Evolutionary conservation across 2,329 filamentous ascomycete species (phyloP), one percentile per base, ranked within the genome.

Genomic region (Truncatella angustata): DNA sequence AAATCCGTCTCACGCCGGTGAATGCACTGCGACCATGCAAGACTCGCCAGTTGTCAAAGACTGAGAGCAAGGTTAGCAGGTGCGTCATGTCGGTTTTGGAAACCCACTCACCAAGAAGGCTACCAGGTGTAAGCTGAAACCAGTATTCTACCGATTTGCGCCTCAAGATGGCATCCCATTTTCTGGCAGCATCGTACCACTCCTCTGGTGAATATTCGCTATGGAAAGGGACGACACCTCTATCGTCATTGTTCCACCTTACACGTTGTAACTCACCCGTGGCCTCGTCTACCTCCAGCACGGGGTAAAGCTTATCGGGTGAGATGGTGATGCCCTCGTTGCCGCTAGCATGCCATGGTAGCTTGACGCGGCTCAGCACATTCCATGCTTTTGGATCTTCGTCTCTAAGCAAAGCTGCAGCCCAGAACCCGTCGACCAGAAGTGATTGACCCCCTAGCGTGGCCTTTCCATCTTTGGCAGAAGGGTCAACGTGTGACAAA

Each of bases 41-140:
- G 30, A 97, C 88, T 54, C 94, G 82, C 91, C 93, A 97, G 65
- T 99, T 97, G 66, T 99, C 90, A 68, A 99, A 97, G 43, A 97
- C 88, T 89, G 60, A 10, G 34, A 43, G 18, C 18, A 52, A 40
- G 20, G 7, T 16, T 23, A n/a, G 4, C 3, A 18, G 20, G 12
- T 5, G 37, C 30, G n/a, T 5, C 12, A n/a, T 24, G 11, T 26
- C 20, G 14, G 11, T 3, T 14, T n/a, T 3, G n/a, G n/a, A n/a
- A n/a, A n/a, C n/a, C n/a, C n/a, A 76, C 85, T 70, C 73, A 92
- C 89, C 85, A 52, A 97, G 64, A 5, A 91, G 80, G 49, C 77
- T 84, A 2, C 94, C 94, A 0, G 94, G 93, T 62, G 80, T 72
- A 51, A 99, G 74, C 69, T 96, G 88, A 57, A 88, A 85, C 87